Base-by-base conservation (phyloP, 2,329 filamentous ascomycete species). In the Ceratocystis ficicola region DNA sequence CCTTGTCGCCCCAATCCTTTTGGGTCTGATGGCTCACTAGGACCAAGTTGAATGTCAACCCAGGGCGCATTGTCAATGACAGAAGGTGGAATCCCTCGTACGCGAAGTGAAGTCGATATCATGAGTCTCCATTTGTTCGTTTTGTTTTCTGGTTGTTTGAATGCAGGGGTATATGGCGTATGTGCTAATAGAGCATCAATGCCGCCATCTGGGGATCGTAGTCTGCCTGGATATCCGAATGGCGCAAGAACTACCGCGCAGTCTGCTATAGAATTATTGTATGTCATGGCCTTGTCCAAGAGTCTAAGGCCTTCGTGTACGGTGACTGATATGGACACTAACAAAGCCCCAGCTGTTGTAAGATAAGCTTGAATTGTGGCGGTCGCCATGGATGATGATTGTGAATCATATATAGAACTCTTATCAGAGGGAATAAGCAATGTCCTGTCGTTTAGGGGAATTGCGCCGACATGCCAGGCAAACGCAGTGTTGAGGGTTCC, bases 331-430 rank as follows among this genome's bases (percentile, higher is more conserved):
- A 85, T 70, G 52, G 77, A 78, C 30, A 83, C 74, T 15, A 84
- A 73, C 6, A 85, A 74, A 10, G 77, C 77, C 1, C 83, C 83
- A 0, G 80, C 80, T 1, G 80, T 84, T 5, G 82, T 84, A 63
- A 85, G 71, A 68, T 82, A 82, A 7, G 80, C 76, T 61, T 79
- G 78, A 17, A 85, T 76, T 5, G 79, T 82, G 2, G 79, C 82
- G 25, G 81, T 72, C 2, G 80, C 73, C 7, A 71, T 69, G 10
- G 72, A 70, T 6, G 68, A 69, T n/a, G 71, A 69, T 41, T 73
- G 71, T 32, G 70, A 71, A 32, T 75, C 73, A 36, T 71, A 70
- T 50, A 69, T 66, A 17, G 71, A 67, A n/a, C 72, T 70, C 63
- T 72, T 69, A 55, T 71, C 67, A 15, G 75, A 67, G 28, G 77